Conservation (phyloP, 164 flowering plant species). For the Malania oleifera region DNA sequence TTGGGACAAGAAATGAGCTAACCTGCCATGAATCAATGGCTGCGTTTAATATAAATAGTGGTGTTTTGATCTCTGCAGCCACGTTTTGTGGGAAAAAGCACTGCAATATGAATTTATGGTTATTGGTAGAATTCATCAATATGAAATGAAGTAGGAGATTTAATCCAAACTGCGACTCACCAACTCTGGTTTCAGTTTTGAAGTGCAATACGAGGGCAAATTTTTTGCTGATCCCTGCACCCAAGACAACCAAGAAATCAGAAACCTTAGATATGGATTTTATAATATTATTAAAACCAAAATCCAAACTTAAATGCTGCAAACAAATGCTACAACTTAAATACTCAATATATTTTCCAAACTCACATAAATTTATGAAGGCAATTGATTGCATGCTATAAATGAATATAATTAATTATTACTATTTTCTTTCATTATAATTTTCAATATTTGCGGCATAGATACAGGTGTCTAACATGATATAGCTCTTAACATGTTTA, state of each 20-base stretch:
- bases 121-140: slow-evolving; percentile 6
- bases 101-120: slow-evolving; percentile 32
- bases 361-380: too few species aligned
- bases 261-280: too few species aligned
- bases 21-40: slow-evolving; percentile 99
- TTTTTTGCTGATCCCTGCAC: slow-evolving; percentile 74
- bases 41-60: slow-evolving; percentile 75
- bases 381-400: too few species aligned
- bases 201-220: slow-evolving; percentile 69
- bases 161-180: slow-evolving; percentile 31
- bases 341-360: too few species aligned
- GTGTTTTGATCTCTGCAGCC: slow-evolving; percentile 52
- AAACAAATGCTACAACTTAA: too few species aligned
- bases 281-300: too few species aligned
- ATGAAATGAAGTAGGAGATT: neutral
- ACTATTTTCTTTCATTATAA: too few species aligned
- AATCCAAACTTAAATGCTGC: too few species aligned
- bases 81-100: slow-evolving; percentile 88
- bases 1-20: slow-evolving; percentile 12
- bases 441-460: too few species aligned
- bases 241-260: neutral
- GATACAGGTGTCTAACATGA: too few species aligned
- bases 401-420: too few species aligned
- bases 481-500: too few species aligned
- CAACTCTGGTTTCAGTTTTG: slow-evolving; percentile 49